Percentiles rank a stretch among this genome's conserved stretches.
Conservation (phyloP, 495 filamentous ascomycete species). For the Penicillium mononematosum region DNA sequence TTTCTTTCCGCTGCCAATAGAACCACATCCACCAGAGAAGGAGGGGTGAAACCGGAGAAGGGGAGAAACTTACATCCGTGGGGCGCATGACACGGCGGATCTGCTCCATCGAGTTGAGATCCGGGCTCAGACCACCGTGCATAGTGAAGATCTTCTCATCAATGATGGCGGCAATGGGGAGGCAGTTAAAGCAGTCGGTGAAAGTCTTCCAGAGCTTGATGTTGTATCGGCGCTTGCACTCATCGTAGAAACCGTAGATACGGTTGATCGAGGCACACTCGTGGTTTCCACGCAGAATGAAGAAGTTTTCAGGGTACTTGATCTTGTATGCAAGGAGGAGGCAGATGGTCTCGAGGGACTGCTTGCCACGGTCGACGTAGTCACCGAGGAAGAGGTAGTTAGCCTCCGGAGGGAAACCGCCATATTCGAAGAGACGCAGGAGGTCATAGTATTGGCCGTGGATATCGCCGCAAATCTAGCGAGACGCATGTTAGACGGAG, state of each 20-base stretch:
- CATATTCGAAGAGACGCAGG: constrained; percentile 96
- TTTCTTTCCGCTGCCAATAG: constrained; percentile 7
- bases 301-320: constrained; percentile 99
- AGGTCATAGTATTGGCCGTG: constrained; percentile 99
- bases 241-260: constrained; percentile 99
- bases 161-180: constrained; percentile 99
- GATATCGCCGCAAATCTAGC: constrained; percentile 96
- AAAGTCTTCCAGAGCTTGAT: constrained; percentile 99
- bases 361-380: constrained; percentile 98
- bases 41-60: constrained; percentile 12
- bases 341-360: constrained; percentile 99
- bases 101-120: constrained; percentile 99
- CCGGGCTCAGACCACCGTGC: constrained; percentile 96
- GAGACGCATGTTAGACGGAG: constrained; percentile 15
- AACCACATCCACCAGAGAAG: constrained; percentile 5
- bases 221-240: constrained; percentile 99
- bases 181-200: constrained; percentile 99
- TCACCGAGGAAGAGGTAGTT: constrained; percentile 99
- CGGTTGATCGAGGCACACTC: constrained; percentile 99
- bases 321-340: constrained; percentile 98
- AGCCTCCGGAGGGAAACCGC: constrained; percentile 96
- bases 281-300: constrained; percentile 97
- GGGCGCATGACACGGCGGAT: constrained; percentile 98
- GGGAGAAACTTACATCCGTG: constrained; percentile 76
- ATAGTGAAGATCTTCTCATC: constrained; percentile 99